These are phyloP conservation scores for Xylariaceae sp. DNA, from an alignment of 2,329 filamentous ascomycete species.

Conservation along the genomic window DNA sequence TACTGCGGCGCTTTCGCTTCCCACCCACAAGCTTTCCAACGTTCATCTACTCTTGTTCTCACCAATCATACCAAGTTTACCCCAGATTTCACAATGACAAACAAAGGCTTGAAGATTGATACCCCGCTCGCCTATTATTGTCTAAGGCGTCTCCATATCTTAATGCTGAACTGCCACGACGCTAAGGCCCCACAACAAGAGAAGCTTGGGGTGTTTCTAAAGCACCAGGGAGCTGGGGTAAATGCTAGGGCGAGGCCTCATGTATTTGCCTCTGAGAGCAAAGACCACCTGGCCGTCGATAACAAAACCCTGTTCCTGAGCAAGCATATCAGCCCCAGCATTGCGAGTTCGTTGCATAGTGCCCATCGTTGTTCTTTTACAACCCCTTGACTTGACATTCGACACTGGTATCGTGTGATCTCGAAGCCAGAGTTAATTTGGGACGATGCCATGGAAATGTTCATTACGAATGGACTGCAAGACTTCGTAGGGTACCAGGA, in stretches of 20 bases:
- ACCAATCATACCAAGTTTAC: not conserved
- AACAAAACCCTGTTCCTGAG: not conserved
- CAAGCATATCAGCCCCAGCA: not conserved
- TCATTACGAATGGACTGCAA: not conserved
- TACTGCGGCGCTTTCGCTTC: not conserved
- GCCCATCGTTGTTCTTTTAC: no score
- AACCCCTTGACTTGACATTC: no score
- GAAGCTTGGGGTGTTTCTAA: not conserved
- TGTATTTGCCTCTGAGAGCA: not conserved
- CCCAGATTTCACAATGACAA: not conserved
- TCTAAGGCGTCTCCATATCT: not conserved
- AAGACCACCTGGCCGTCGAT: no score
- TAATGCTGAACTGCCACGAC: not conserved
- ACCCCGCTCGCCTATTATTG: not conserved
- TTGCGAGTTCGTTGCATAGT: not conserved
- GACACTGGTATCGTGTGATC: no score
- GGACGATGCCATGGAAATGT: not conserved
- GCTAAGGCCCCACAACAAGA: no score
- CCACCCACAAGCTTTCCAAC: not conserved
- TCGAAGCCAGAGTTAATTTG: not conserved
- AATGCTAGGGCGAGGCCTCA: not conserved
- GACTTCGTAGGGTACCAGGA: not conserved
- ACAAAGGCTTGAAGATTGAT: not conserved
- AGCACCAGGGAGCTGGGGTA: not conserved
- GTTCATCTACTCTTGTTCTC: not conserved